Evolutionary conservation across 2,329 filamentous ascomycete genomes (phyloP).

Genomic region (Camptophora hylomeconis): DNA sequence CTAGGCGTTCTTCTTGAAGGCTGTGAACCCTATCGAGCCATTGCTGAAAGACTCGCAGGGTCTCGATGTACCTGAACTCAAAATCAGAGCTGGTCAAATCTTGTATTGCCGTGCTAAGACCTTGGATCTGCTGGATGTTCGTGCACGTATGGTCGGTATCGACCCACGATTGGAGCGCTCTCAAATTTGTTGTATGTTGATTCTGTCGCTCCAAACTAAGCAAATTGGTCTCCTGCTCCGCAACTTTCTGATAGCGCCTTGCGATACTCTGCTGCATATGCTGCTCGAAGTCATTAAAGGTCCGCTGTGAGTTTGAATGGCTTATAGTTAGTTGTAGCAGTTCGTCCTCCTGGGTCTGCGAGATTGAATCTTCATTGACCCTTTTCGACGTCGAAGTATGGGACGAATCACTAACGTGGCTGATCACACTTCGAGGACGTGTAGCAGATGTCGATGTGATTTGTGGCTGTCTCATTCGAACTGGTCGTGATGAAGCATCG

Average conservation of each 20-base stretch:
- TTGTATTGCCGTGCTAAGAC: constrained; percentile 2
- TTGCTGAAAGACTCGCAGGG: too few relatives aligned
- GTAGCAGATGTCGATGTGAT: not conserved
- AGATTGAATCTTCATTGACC: too few relatives aligned
- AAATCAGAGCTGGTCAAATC: too few relatives aligned
- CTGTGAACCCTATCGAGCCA: too few relatives aligned
- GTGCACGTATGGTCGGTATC: not conserved
- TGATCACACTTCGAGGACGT: not conserved
- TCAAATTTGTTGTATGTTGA: not conserved
- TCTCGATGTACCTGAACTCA: too few relatives aligned
- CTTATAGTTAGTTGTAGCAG: constrained; percentile 30
- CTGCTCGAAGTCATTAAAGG: constrained; percentile 7
- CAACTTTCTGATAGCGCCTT: constrained; percentile 1
- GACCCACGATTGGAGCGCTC: constrained; percentile 2
- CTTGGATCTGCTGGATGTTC: constrained; percentile 2
- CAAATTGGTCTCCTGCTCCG: not conserved
- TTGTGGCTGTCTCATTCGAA: not conserved
- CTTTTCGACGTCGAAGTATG: not conserved
- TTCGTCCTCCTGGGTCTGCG: too few relatives aligned
- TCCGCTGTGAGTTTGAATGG: constrained; percentile 15
- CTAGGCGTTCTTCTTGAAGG: too few relatives aligned
- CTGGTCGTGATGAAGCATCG: not conserved
- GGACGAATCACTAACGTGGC: not conserved
- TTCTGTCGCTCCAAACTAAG: constrained; percentile 1
- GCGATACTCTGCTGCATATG: constrained; percentile 22